These are phyloP conservation scores for Talaromyces sp. DNA, from an alignment of 2,329 filamentous ascomycete genomes.

Conservation along the genomic window DNA sequence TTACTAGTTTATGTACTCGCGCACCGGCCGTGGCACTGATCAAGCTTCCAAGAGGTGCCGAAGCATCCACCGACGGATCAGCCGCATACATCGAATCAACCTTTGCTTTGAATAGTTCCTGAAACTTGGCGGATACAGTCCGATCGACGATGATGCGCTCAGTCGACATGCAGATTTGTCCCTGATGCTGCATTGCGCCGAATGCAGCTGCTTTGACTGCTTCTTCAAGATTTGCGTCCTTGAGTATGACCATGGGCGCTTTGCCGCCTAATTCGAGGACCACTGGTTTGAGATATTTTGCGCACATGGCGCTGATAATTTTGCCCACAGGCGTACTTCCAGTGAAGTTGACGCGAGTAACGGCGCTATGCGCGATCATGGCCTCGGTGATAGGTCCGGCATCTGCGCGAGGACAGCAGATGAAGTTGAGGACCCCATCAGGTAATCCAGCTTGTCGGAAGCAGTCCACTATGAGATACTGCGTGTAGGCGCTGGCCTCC, in stretches of 20 bases:
- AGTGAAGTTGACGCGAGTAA: neutral
- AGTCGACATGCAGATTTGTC: neutral
- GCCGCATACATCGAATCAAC: neutral
- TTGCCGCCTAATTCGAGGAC: neutral
- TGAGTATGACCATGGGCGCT: neutral
- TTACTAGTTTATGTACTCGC: neutral
- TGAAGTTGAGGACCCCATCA: neutral
- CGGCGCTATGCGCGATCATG: neutral
- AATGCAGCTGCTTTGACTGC: neutral
- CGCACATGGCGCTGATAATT: neutral
- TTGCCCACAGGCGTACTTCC: neutral
- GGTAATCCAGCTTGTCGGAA: neutral
- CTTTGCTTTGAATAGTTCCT: neutral
- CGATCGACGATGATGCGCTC: neutral
- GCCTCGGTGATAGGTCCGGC: neutral
- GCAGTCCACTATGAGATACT: neutral
- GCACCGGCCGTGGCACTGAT: neutral
- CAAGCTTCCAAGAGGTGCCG: neutral
- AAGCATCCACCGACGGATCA: neutral
- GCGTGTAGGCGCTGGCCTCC: neutral
- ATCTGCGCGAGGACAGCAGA: neutral
- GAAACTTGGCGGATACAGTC: neutral
- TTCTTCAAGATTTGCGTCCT: neutral
- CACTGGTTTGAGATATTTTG: neutral
- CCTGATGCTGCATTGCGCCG: neutral